Evolutionary conservation across 139 green algal genomes (phyloP), one percentile per base, ranked within the genome.

Genomic region (Pseudopediastrum boryanum): DNA sequence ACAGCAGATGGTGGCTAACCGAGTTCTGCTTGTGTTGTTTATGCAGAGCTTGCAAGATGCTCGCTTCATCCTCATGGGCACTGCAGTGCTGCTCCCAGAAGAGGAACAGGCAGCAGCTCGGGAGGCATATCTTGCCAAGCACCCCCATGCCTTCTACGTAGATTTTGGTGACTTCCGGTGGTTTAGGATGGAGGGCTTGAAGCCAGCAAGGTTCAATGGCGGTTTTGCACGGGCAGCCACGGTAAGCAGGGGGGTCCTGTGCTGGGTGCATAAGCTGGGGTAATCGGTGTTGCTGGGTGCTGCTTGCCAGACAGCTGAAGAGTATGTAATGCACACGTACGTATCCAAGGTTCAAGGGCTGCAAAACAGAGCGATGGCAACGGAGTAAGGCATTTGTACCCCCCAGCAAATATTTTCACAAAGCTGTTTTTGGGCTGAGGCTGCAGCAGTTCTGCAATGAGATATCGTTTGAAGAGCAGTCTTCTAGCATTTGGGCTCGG

Each of bases 71-170:
- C 62, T 97, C 8, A 84, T 85, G 0, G 91, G 92, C 2, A 54
- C 52, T 21, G 82, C 91, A 54, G 25, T 59, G 39, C 74, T 43
- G 41, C 79, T 93, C 31, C 27, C 70, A 0, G 87, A 91, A 7
- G 65, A 27, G 2, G 88, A 93, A 39, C 43, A 54, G 21, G 63
- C 82, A 21, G 77, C 69, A 10, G 81, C 84, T 13, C 82, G 87
- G 29, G 82, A 87, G 42, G 27, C 80, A 4, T 96, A 90, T 85
- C 75, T 94, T 12, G 75, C 77, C 41, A 89, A 90, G 71, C 88
- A 97, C 77, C 91, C 93, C 9, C 74, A 89, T 42, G 90, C 90
- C 19, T 97, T 96, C 61, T 97, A 90, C 78, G 86, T 96, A 3
- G 93, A 96, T 68, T 95, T 95, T 86, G 89, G 84, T 0, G 92